phyloP scores from a whole-genome alignment of 2,329 filamentous ascomycete genomes.

The Alternaria hordeiaustralica region DNA sequence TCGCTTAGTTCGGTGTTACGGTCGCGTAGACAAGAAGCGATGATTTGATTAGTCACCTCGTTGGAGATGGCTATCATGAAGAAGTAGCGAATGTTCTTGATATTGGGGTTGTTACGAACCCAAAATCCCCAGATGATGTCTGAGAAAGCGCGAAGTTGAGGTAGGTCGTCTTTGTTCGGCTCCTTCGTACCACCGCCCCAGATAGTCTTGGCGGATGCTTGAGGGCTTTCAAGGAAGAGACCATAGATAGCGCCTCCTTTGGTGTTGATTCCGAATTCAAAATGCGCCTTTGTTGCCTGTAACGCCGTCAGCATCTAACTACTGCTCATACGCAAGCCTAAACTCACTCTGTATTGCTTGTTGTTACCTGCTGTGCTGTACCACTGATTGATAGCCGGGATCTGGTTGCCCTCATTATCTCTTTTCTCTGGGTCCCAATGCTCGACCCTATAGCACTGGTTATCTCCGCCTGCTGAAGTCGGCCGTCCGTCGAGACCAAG shows the following conservation, averaged over 20 bases:
- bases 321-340: too few species aligned
- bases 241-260: conserved; percentile 18
- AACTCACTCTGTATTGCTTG: conserved; percentile 15
- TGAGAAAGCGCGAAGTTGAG: conserved; percentile 16
- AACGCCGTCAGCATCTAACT: neutral
- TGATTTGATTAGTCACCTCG: conserved; percentile 21
- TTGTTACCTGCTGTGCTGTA: conserved; percentile 18
- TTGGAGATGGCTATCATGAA: conserved; percentile 28
- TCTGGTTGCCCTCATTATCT: conserved; percentile 8
- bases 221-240: conserved; percentile 19
- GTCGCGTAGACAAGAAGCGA: conserved; percentile 18
- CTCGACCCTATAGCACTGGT: conserved; percentile 17
- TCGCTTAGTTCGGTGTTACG: neutral
- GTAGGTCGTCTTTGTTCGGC: conserved; percentile 12
- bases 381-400: conserved; percentile 20
- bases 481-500: conserved; percentile 16
- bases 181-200: conserved; percentile 11
- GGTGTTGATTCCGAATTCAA: conserved; percentile 20
- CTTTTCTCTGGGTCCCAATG: conserved; percentile 19
- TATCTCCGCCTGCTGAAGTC: conserved; percentile 18
- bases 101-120: conserved; percentile 12
- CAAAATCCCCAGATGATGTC: conserved; percentile 33
- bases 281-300: conserved; percentile 23
- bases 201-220: conserved; percentile 6
- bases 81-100: conserved; percentile 24